These are phyloP conservation scores for Quercus rubra DNA, from an alignment of 306 rosid genomes.

Conservation along the genomic window DNA sequence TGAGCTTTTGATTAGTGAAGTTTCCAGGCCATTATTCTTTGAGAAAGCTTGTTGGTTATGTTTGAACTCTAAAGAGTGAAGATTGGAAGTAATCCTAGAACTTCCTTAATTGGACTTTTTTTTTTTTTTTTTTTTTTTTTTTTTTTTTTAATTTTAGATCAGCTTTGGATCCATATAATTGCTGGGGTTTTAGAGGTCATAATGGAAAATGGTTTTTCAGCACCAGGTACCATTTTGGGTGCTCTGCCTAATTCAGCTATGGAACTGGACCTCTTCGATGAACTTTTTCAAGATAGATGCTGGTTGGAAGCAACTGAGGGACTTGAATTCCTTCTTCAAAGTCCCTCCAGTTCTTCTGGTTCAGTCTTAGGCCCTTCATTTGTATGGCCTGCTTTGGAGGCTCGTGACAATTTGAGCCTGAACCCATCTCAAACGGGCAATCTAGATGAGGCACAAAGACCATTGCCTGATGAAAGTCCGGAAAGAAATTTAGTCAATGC, in stretches of 20 bases:
- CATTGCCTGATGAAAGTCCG: conserved; percentile 14
- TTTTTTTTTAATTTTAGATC: conserved; percentile 20
- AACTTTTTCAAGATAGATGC: conserved; percentile 68
- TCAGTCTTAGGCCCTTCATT: conserved; percentile 52
- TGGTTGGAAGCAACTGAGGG: conserved; percentile 83
- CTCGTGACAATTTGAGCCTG: conserved; percentile 6
- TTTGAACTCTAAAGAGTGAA: conserved; percentile 21
- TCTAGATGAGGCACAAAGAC: conserved; percentile 28
- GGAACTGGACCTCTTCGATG: conserved; percentile 85
- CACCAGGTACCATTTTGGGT: conserved; percentile 56
- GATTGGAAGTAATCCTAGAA: conserved; percentile 9
- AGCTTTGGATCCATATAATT: conserved; percentile 15
- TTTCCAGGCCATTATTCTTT: neutral
- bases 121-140: neutral
- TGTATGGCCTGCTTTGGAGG: conserved; percentile 56
- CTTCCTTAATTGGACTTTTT: neutral
- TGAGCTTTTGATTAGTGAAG: conserved; percentile 3
- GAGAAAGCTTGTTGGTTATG: neutral
- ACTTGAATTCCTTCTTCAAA: conserved; percentile 53
- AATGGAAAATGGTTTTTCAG: conserved; percentile 67
- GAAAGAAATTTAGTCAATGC: conserved; percentile 12
- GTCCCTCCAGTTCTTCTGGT: conserved; percentile 38
- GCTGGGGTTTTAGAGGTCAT: conserved; percentile 17
- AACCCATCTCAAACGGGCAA: conserved; percentile 28
- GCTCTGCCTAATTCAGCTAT: conserved; percentile 51